Evolutionary conservation across 2,329 filamentous ascomycete genomes (phyloP).

Genomic region (Nothophoma quercina): DNA sequence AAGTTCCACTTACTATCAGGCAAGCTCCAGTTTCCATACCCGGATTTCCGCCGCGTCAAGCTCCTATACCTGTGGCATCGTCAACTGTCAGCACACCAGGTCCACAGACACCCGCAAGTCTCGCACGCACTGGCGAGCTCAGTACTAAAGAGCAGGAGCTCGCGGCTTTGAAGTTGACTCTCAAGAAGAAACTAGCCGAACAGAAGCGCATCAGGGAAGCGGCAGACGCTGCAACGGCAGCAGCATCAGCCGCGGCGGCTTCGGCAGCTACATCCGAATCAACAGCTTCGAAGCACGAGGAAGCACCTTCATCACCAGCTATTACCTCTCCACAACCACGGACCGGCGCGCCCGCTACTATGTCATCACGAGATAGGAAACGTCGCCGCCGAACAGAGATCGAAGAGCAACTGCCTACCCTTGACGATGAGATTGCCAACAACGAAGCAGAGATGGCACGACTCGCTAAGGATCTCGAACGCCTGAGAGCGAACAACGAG

Average conservation of each 20-base stretch:
- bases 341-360: neutral
- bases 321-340: neutral
- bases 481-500: conserved; percentile 48
- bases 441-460: conserved; percentile 50
- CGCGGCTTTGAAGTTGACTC: conserved; percentile 50
- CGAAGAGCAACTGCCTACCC: conserved; percentile 55
- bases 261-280: neutral
- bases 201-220: conserved; percentile 32
- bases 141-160: conserved; percentile 59
- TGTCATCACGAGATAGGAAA: conserved; percentile 19
- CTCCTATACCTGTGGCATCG: conserved; percentile 28
- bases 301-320: no score
- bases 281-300: neutral
- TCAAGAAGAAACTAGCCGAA: conserved; percentile 40
- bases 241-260: conserved; percentile 8
- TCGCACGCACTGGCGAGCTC: conserved; percentile 53
- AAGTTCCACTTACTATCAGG: conserved; percentile 15
- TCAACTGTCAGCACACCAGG: conserved; percentile 44
- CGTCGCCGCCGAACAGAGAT: conserved; percentile 56
- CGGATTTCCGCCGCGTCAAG: conserved; percentile 37
- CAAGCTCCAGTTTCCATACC: conserved; percentile 25
- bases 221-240: conserved; percentile 20
- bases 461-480: conserved; percentile 56
- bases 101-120: conserved; percentile 47
- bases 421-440: conserved; percentile 55